A percentile compares a stretch with the other conserved stretches of the same genome.
Conservation (phyloP, 129 eudicot species). For the Escallonia rubra region DNA sequence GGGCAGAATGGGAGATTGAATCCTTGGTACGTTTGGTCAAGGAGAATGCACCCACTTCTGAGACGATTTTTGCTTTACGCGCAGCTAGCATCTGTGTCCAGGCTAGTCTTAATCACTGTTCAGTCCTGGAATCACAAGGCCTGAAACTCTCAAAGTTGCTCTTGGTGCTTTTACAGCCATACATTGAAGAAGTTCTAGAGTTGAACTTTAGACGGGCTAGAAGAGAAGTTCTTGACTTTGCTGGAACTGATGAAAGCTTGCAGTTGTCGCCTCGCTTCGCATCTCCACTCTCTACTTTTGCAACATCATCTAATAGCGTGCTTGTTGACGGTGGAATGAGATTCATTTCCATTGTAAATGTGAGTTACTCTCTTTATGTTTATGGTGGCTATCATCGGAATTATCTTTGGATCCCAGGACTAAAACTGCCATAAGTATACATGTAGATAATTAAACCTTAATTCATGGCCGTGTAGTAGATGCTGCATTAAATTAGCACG, state of each 20-base stretch:
- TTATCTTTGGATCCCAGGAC: too few relatives aligned
- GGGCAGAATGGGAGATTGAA: constrained; percentile 96
- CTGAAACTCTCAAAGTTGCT: constrained; percentile 73
- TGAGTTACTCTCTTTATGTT: constrained; percentile 28
- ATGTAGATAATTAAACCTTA: too few relatives aligned
- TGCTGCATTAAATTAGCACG: too few relatives aligned
- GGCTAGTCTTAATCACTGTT: constrained; percentile 83
- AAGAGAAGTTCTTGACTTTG: constrained; percentile 64
- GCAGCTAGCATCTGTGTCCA: constrained; percentile 88
- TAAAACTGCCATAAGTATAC: too few relatives aligned
- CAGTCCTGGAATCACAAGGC: constrained; percentile 74
- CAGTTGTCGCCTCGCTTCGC: constrained; percentile 91
- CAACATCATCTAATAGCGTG: constrained; percentile 65
- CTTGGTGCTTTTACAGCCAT: constrained; percentile 81
- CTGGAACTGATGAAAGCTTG: constrained; percentile 52
- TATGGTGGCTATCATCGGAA: background rate
- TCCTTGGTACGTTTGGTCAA: constrained; percentile 71
- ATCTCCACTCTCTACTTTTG: constrained; percentile 81
- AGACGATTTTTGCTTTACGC: constrained; percentile 72
- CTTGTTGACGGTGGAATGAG: constrained; percentile 78
- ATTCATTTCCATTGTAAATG: constrained; percentile 77
- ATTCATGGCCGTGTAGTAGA: too few relatives aligned
- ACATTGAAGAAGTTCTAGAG: constrained; percentile 85
- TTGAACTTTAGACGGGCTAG: constrained; percentile 82
- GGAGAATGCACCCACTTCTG: constrained; percentile 86